Conservation (phyloP, 2,329 filamentous ascomycete species). For the Colletotrichum eremochloae region DNA sequence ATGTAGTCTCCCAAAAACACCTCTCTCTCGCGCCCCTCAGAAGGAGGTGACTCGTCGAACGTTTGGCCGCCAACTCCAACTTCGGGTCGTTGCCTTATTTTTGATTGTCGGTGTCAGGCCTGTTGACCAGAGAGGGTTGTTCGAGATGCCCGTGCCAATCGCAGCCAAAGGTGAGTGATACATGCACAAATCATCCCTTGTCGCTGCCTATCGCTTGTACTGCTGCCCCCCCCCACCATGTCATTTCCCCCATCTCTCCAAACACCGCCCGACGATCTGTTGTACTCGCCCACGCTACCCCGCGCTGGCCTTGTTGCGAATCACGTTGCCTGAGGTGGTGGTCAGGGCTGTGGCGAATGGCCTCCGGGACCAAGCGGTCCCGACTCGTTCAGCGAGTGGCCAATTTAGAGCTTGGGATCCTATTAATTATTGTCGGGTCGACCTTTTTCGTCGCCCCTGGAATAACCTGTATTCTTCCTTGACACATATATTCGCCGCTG, state of each 20-base stretch:
- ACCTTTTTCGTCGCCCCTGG: neutral
- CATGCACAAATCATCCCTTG: conserved; percentile 22
- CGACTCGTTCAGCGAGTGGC: conserved; percentile 26
- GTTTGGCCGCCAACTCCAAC: conserved; percentile 21
- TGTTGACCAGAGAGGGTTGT: conserved; percentile 29
- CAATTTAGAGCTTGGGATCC: conserved; percentile 30
- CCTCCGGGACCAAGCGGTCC: conserved; percentile 37
- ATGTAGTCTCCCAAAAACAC: too few relatives aligned
- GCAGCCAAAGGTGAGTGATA: conserved; percentile 42
- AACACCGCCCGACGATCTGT: conserved; percentile 39
- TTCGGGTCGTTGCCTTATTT: conserved; percentile 8
- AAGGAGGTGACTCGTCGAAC: conserved; percentile 12
- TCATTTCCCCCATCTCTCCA: conserved; percentile 12
- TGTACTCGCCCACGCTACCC: conserved; percentile 28
- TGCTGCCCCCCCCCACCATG: conserved; percentile 7
- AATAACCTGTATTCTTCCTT: conserved; percentile 1
- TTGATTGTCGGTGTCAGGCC: neutral
- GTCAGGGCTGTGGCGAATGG: conserved; percentile 42
- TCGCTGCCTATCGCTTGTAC: conserved; percentile 32
- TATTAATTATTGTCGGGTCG: conserved; percentile 1
- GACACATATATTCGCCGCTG: neutral
- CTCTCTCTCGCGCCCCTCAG: neutral
- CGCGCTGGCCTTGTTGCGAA: conserved; percentile 37
- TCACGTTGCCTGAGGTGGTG: conserved; percentile 41
- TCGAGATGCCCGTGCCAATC: conserved; percentile 41